Base-by-base conservation (phyloP, 169 alveolate species). In the Babesia bigemina region DNA sequence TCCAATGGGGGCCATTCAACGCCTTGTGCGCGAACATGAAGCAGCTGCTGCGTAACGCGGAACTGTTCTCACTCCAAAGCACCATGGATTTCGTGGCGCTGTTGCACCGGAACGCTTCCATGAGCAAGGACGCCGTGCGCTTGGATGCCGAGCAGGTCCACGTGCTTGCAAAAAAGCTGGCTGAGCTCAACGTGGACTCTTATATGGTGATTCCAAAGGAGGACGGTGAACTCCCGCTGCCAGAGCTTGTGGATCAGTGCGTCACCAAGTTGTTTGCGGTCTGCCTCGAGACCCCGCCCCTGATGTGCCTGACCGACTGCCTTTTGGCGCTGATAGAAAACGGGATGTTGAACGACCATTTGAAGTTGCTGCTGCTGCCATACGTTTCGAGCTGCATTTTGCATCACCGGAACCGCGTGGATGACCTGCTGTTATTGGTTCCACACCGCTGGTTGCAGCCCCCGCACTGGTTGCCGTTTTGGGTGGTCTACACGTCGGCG, bases 281-380 rank as follows among this genome's bases (percentile, higher is more conserved):
- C 7, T 36, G 58, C 17, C 48, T 67, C 29, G 76, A 67, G 48
- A 14, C 28, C 14, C 66, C 76, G 8, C 9, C 17, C 21, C 48
- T 67, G 24, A 19, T 0, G 14, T 29, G 58, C 29, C 39, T 67
- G 26, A 8, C 24, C 17, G 13, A 19, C 21, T 66, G 74, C 36
- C 36, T 77, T 47, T 55, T 16, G 48, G 70, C 67, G 12, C 33
- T 77, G 50, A 24, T 55, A 33, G 72, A 39, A n/a, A 16, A 33
- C 0, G 73, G 58, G 13, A 26, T 63, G 29, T 42, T 66, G 3
- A 77, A 67, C 48, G 63, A 26, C 48, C 62, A 70, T 42, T 26
- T 77, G 49, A 26, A 26, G 16, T 66, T 28, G 19, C 63, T 77
- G 36, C 66, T 61, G 24, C 12, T 77, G 24, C 86, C 86, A 0